phyloP scores from a whole-genome alignment of 2,329 filamentous ascomycete genomes.

The Septoria petroselini region DNA sequence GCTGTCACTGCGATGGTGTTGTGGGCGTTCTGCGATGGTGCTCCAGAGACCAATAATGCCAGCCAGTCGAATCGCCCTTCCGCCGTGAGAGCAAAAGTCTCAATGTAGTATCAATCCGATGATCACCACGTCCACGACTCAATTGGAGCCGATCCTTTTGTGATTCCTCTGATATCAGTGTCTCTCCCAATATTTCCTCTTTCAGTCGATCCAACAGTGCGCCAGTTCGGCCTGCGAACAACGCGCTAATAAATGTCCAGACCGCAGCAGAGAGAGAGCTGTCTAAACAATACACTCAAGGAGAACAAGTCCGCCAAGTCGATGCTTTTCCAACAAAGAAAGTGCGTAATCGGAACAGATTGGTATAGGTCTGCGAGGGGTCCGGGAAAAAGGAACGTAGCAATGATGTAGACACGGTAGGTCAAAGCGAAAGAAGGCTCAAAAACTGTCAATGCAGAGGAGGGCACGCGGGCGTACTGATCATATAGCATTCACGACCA shows the following conservation, averaged over 20 bases:
- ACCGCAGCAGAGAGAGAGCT: not conserved
- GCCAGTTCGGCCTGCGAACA: slow-evolving; percentile 10
- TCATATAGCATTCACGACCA: slow-evolving; percentile 25
- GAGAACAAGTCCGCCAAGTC: not conserved
- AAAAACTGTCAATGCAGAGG: slow-evolving; percentile 21
- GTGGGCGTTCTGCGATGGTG: no score
- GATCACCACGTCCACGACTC: no score
- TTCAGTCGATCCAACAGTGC: not conserved
- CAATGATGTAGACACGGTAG: slow-evolving; percentile 15
- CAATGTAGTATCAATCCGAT: no score
- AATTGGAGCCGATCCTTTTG: no score
- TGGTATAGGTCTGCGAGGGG: slow-evolving; percentile 7
- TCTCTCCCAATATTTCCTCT: not conserved
- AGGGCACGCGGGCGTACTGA: slow-evolving; percentile 15
- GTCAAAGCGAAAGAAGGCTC: slow-evolving; percentile 22
- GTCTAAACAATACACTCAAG: not conserved
- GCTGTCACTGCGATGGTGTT: no score
- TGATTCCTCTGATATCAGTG: no score
- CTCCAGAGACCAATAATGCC: no score
- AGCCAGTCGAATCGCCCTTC: no score
- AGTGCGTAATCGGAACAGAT: slow-evolving; percentile 19
- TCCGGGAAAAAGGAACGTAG: slow-evolving; percentile 23
- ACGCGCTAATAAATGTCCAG: not conserved
- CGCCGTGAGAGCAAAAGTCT: no score
- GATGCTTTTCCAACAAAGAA: slow-evolving; percentile 22